Evolutionary conservation across 345 rosid species (phyloP), one percentile per base, ranked within the genome.

Genomic region (Moricandia arvensis): DNA sequence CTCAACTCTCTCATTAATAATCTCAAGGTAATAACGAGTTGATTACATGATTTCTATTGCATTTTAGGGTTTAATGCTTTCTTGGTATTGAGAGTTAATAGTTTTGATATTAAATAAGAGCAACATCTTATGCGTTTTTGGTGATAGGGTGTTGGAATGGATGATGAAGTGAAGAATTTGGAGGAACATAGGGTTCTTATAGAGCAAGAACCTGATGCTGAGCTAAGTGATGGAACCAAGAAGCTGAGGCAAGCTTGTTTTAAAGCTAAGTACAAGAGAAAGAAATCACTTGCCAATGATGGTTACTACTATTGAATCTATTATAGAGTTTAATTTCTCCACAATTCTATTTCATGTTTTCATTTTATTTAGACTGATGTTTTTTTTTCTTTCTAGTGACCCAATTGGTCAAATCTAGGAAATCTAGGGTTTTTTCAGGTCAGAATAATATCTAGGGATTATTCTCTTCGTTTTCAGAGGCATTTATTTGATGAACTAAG

Each of bases 231-330:
- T n/a, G 82, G 80, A 66, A 83, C 89, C 0, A 86, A 84, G 82
- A 86, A 69, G 82, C 74, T 86, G 10, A 81, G 93, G 61, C 93
- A 88, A 76, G 87, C 85, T 49, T 85, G 87, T 63, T 88, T 86
- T 81, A 88, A 88, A 55, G 93, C 89, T 10, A 86, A 84, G 63
- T 86, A 88, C 78, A 85, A 88, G 85, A 86, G 53, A 71, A 75
- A 80, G 63, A 81, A 82, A 21, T 72, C 78, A 15, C 66, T 79
- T 79, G 76, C 79, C 43, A 15, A 4, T 33, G 63, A 66, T 68
- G 45, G 34, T 6, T n/a, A n/a, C n/a, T 74, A 67, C 2, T 59
- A 43, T 12, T 68, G 64, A 72, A 5, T 11, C 29, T 18, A 2
- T 27, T 27, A 66, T 24, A 0, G 49, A 7, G 5, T 43, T 59